Evolutionary conservation across 495 filamentous ascomycete genomes (phyloP).

Genomic region (Penicillium coffeae): DNA sequence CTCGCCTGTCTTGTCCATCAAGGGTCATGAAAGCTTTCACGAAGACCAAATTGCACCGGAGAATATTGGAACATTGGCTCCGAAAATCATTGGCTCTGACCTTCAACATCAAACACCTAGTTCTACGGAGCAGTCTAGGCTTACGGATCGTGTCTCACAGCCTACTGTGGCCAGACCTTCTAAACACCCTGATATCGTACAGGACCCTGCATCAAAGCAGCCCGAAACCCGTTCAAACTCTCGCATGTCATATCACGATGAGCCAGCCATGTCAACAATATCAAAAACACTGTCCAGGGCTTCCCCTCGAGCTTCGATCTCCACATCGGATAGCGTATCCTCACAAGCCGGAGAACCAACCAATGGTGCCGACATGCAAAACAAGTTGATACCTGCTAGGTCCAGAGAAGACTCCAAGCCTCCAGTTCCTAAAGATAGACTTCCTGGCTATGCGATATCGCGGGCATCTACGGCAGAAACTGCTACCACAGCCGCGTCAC

Average conservation of each 20-base stretch:
- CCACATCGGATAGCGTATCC: conserved; percentile 40
- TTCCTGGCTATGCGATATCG: conserved; percentile 34
- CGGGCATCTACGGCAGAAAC: conserved; percentile 35
- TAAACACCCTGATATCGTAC: conserved; percentile 25
- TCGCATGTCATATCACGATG: conserved; percentile 38
- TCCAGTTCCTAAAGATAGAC: conserved; percentile 21
- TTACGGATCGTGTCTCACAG: conserved; percentile 21
- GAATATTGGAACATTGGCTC: conserved; percentile 13
- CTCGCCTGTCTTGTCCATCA: conserved; percentile 33
- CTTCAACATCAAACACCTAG: conserved; percentile 18
- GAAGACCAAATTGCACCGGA: conserved; percentile 22
- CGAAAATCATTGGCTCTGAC: conserved; percentile 21
- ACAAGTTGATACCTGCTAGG: conserved; percentile 12
- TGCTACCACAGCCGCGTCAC: conserved; percentile 22
- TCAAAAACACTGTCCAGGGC: conserved; percentile 28
- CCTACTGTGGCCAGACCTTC: conserved; percentile 15
- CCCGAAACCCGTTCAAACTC: conserved; percentile 32
- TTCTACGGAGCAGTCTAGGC: conserved; percentile 23
- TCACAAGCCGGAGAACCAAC: conserved; percentile 28
- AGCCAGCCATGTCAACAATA: conserved; percentile 31
- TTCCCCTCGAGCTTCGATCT: conserved; percentile 31
- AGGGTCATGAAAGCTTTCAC: conserved; percentile 22
- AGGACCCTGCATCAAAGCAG: conserved; percentile 15
- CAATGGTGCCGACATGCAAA: conserved; percentile 23
- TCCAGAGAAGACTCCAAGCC: conserved; percentile 21